Evolutionary conservation across 768 basidiomycete species (phyloP).

Genomic region (Mrakia blollopis): DNA sequence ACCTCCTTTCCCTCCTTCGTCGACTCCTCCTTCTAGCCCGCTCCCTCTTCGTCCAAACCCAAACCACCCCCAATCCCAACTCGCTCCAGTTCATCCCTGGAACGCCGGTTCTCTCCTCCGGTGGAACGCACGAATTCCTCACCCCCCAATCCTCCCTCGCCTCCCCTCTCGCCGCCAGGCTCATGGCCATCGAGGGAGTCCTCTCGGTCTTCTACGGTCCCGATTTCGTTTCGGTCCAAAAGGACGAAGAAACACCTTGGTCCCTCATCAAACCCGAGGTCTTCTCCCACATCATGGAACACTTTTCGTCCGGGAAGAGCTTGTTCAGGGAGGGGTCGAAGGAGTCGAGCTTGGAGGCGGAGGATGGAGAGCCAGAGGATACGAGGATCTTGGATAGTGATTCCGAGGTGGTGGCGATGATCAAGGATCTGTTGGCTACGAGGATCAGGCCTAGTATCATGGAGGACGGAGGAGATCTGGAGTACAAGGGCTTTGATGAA

Average conservation of each 20-base stretch:
- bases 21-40: background rate
- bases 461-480: slow-evolving; percentile 98
- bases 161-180: slow-evolving; percentile 90
- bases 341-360: slow-evolving; percentile 49
- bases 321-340: slow-evolving; percentile 59
- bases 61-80: slow-evolving; percentile 93
- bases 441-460: slow-evolving; percentile 93
- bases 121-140: slow-evolving; percentile 84
- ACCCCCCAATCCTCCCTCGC: slow-evolving; percentile 75
- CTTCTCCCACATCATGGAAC: slow-evolving; percentile 93
- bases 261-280: slow-evolving; percentile 91
- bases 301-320: slow-evolving; percentile 83
- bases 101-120: slow-evolving; percentile 74
- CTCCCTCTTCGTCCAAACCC: slow-evolving; percentile 81
- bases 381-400: slow-evolving; percentile 90
- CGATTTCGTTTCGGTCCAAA: slow-evolving; percentile 95
- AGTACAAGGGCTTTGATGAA: slow-evolving; percentile 85
- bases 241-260: slow-evolving; percentile 72
- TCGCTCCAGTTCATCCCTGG: slow-evolving; percentile 98
- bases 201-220: slow-evolving; percentile 88
- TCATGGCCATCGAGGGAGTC: slow-evolving; percentile 93
- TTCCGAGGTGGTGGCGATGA: slow-evolving; percentile 96
- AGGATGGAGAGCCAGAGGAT: slow-evolving; percentile 55
- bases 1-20: background rate
- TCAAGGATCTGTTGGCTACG: slow-evolving; percentile 93